phyloP scores from a whole-genome alignment of 2,329 filamentous ascomycete species.

The Emmonsia crescens region DNA sequence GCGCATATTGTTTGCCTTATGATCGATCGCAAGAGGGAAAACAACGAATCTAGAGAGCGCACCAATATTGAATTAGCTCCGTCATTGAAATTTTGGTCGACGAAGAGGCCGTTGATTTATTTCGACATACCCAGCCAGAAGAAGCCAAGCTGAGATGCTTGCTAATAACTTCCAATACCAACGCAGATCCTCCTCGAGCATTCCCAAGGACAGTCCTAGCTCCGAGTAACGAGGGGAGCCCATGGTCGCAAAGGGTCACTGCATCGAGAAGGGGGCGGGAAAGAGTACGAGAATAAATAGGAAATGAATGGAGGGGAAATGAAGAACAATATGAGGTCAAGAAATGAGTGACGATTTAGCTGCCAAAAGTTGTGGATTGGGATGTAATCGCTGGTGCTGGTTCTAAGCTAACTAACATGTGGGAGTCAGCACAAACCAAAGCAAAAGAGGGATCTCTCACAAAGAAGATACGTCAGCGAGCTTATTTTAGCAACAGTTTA shows the following conservation, averaged over 20 bases:
- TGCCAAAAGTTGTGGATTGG: not conserved
- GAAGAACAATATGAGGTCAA: not conserved
- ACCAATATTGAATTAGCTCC: not conserved
- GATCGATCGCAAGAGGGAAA: constrained; percentile 21
- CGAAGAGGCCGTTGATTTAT: not conserved
- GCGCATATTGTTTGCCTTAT: constrained; percentile 12
- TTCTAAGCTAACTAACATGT: not conserved
- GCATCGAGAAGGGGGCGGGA: constrained; percentile 3
- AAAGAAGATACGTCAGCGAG: not conserved
- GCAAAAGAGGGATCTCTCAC: not conserved
- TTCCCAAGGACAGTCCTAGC: constrained; percentile 8
- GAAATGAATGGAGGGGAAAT: not conserved
- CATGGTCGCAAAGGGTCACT: constrained; percentile 8
- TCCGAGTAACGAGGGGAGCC: constrained; percentile 12
- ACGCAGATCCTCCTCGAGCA: constrained; percentile 10
- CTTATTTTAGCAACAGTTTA: not conserved
- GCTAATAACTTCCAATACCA: constrained; percentile 21
- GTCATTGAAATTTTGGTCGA: not conserved
- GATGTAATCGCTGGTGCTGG: not conserved
- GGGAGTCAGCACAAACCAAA: not conserved
- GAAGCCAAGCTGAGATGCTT: constrained; percentile 17
- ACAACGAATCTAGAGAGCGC: constrained; percentile 20
- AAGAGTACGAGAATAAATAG: not conserved
- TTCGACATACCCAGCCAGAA: constrained; percentile 20
- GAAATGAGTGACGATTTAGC: not conserved